Evolutionary conservation across 1,139 yeast species (phyloP), one percentile per base, ranked within the genome.

Genomic region (Taiozyma sp.): DNA sequence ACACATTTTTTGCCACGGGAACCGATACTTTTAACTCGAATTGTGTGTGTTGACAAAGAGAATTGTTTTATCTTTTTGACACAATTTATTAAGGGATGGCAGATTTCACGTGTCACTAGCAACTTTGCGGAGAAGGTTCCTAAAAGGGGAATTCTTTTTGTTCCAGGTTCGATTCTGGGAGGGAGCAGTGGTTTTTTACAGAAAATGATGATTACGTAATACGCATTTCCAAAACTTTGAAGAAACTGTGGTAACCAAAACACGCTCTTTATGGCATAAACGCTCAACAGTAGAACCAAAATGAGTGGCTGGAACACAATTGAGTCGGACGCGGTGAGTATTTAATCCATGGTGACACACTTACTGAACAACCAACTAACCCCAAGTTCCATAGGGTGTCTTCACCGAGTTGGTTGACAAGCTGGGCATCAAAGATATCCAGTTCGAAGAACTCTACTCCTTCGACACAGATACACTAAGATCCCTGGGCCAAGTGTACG

Each of bases 341-440:
- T 14, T 7, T 9, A 3, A n/a, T 6, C 23, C 2, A 16, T 36
- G 23, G 8, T 24, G 4, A 24, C n/a, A 13, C 34, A 9, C 5
- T 7, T 16, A n/a, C 16, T 16, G 13, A n/a, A n/a, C 23, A 22
- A 16, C 16, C 27, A 24, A 38, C 9, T 38, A 38, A 38, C 24
- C 13, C 12, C 12, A n/a, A 19, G 4, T 38, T 8, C 14, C 19
- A 7, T 14, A 76, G 80, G 87, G 87, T n/a, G 83, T 84, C 9
- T 85, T 84, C 67, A 80, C 87, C 1, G 85, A 84, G 57, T 72
- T 84, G 28, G 80, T 82, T 28, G 84, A 81, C 54, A 74, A 76
- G 51, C 68, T 85, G 43, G 80, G 81, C n/a, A 82, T 83, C 24
- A 62, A 74, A 54, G 74, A 77, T 34, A 75, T 82, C 19, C 84